phyloP scores from a whole-genome alignment of 371 early-diverging fungal genomes.

The Rhizopus sp. region DNA sequence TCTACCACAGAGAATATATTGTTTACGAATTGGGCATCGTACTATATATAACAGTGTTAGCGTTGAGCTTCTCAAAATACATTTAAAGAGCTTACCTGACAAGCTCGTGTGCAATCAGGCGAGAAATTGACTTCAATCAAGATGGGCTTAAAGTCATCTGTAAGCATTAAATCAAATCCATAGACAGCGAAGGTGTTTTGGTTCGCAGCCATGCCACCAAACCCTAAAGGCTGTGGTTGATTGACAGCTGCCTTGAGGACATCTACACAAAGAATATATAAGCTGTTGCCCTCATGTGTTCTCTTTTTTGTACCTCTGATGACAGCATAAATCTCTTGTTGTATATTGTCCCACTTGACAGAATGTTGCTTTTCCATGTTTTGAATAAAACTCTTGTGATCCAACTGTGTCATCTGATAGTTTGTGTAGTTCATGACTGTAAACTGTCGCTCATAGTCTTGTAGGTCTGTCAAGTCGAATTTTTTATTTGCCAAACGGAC shows the following conservation, averaged over 20 bases:
- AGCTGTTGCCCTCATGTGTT: not conserved
- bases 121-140: conserved; percentile 59
- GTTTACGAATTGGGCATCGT: conserved; percentile 60
- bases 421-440: conserved; percentile 64
- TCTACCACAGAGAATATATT: conserved; percentile 55
- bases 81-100: conserved; percentile 34
- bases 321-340: conserved; percentile 51
- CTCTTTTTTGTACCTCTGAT: conserved; percentile 41
- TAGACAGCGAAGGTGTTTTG: conserved; percentile 54
- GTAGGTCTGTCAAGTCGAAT: conserved; percentile 42
- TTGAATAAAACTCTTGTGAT: conserved; percentile 58
- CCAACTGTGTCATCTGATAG: conserved; percentile 58
- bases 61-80: not conserved
- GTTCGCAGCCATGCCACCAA: conserved; percentile 25
- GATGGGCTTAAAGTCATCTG: conserved; percentile 51
- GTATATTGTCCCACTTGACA: conserved; percentile 49
- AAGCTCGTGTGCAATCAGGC: conserved; percentile 60
- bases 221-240: conserved; percentile 51
- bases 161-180: conserved; percentile 61
- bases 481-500: conserved; percentile 62
- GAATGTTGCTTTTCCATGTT: conserved; percentile 60
- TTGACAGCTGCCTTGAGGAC: conserved; percentile 51
- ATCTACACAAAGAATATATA: conserved; percentile 20
- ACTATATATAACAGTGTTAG: conserved; percentile 17
- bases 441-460: conserved; percentile 61